Base-by-base conservation (phyloP, 2,329 filamentous ascomycete species). In the Xylaria sp. region DNA sequence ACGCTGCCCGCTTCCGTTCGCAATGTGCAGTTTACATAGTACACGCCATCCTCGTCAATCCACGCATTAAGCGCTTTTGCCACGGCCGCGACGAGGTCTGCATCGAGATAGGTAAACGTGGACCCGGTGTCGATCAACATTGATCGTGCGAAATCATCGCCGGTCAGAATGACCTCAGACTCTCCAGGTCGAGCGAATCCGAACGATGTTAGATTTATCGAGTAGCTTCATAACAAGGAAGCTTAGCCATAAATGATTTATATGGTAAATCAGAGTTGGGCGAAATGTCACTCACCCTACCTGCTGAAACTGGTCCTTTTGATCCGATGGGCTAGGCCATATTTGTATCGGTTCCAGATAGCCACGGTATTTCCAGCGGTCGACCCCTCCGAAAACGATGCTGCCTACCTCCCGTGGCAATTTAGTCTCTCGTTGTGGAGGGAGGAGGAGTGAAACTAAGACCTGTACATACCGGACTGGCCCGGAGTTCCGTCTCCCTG, bases 111-210 rank as follows among this genome's bases (percentile, higher is more conserved):
- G 62, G 86, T 90, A 68, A 90, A 82, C 18, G 87, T 90, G 39
- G 87, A 90, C 39, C 90, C 90, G 3, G 86, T 88, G 77, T 90
- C 88, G 33, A 90, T 82, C n/a, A 89, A 80, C 49, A 84, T 85
- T 43, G 83, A 81, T 20, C 82, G 76, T 28, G 81, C 80, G 64
- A 82, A 83, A 36, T 74, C 64, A 49, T 67, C 69, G 10, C 59
- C 63, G 6, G 78, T 80, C 58, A 78, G 75, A n/a, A 71, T 72
- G 12, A 72, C 72, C 18, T 75, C 68, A 5, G 64, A 49, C 10
- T 76, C 67, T 9, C 70, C 72, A 0, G 79, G 78, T 46, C 71
- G 75, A 13, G 77, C 79, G 56, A 79, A 75, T 25, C 77, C 78
- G 18, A 82, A 67, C 0, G 79, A 81, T 1, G 80, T 82, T 36